Percentiles rank a stretch among this genome's conserved stretches.
phyloP scores from a whole-genome alignment of 2,329 filamentous ascomycete genomes.

The Xylaria sp. region DNA sequence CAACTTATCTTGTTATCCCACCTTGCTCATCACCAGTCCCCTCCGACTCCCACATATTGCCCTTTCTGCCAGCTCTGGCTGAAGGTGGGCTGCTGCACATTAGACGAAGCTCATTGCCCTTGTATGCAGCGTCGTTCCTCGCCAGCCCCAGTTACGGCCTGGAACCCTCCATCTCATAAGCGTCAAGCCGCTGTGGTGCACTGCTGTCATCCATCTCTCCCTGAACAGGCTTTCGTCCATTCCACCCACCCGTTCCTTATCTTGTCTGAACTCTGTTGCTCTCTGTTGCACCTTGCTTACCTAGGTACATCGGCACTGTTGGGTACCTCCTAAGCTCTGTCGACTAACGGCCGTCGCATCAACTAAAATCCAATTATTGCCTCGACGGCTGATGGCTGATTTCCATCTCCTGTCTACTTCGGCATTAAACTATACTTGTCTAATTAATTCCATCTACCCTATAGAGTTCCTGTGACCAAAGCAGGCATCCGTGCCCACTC shows the following conservation, averaged over 20 bases:
- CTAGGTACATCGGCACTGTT: conserved; percentile 5
- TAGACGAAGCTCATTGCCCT: neutral
- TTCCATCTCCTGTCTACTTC: neutral
- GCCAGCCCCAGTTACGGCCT: neutral
- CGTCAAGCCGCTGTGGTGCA: too few relatives aligned
- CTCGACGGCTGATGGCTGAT: neutral
- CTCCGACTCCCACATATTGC: conserved; percentile 1
- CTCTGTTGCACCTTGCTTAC: conserved; percentile 8
- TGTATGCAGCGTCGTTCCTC: too few relatives aligned
- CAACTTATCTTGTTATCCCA: conserved; percentile 9
- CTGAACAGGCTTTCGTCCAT: neutral
- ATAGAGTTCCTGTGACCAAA: too few relatives aligned
- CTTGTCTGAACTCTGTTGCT: neutral
- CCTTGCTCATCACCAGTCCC: neutral
- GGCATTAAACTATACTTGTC: neutral
- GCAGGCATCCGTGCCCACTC: neutral
- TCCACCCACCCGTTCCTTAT: conserved; percentile 1
- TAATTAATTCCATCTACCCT: neutral
- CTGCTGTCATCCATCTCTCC: too few relatives aligned
- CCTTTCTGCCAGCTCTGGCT: neutral
- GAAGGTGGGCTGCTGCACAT: neutral
- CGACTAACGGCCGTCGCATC: neutral
- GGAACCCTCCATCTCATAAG: too few relatives aligned
- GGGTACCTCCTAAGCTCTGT: neutral
- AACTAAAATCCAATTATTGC: neutral